These are phyloP conservation scores for Coniella lustricola DNA, from an alignment of 2,329 filamentous ascomycete genomes.

Conservation along the genomic window DNA sequence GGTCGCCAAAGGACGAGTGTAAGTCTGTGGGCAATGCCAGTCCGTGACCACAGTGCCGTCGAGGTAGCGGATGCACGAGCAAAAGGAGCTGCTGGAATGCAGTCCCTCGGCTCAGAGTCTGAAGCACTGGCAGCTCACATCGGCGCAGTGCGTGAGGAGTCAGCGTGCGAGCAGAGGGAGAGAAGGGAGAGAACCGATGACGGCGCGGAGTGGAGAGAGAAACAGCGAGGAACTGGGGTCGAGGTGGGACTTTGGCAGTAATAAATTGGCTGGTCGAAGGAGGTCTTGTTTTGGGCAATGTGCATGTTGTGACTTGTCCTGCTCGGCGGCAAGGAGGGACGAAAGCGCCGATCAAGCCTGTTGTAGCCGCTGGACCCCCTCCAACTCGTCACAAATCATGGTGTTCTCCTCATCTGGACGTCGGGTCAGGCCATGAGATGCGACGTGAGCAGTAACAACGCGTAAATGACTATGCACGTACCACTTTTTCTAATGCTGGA, in stretches of 20 bases:
- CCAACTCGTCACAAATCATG: neutral
- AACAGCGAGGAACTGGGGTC: neutral
- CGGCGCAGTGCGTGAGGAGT: neutral
- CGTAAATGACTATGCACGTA: neutral
- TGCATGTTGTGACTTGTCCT: neutral
- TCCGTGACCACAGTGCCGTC: neutral
- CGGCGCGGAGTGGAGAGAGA: neutral
- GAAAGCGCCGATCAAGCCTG: constrained; percentile 11
- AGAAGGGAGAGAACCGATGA: neutral
- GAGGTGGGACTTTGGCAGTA: neutral
- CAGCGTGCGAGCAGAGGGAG: neutral
- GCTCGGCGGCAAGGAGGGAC: constrained; percentile 10
- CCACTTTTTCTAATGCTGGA: neutral
- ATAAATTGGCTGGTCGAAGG: constrained; percentile 7
- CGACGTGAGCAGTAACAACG: constrained; percentile 2
- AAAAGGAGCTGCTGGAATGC: neutral
- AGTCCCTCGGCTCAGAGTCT: neutral
- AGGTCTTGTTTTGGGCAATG: neutral
- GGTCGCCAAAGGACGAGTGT: neutral
- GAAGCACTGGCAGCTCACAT: constrained; percentile 4
- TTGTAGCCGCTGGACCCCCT: neutral
- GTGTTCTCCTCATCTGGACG: neutral
- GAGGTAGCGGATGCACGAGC: neutral
- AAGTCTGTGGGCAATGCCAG: neutral
- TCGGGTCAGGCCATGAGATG: constrained; percentile 6